Conservation (phyloP, 768 basidiomycete genomes). For the Naganishia kalamii region DNA sequence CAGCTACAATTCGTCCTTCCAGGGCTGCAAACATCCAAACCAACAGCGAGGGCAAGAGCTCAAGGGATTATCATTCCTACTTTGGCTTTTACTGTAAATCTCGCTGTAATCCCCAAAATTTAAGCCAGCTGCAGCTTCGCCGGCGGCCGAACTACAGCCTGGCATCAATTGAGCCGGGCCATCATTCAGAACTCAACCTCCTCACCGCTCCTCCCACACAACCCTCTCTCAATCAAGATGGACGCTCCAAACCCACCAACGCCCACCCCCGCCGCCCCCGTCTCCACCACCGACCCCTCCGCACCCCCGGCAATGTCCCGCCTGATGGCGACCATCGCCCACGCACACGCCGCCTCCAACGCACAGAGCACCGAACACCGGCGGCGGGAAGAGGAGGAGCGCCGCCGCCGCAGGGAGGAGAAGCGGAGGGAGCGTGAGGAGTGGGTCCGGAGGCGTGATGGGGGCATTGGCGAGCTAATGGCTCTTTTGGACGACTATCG, state of each 20-base stretch:
- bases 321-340: not conserved
- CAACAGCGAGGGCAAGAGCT: too few species aligned
- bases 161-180: too few species aligned
- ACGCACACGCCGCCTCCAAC: slow-evolving; percentile 8
- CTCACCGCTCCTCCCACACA: too few species aligned
- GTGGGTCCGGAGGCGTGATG: slow-evolving; percentile 65
- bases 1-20: too few species aligned
- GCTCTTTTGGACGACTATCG: slow-evolving; percentile 95
- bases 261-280: not conserved
- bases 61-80: too few species aligned
- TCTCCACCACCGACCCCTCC: not conserved
- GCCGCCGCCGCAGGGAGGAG: not conserved
- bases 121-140: too few species aligned
- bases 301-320: not conserved
- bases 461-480: slow-evolving; percentile 85
- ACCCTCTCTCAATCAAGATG: not conserved
- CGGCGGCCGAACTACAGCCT: too few species aligned
- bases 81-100: too few species aligned
- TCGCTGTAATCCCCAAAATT: too few species aligned
- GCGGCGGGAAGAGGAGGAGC: not conserved
- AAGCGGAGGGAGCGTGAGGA: slow-evolving; percentile 19
- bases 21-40: too few species aligned
- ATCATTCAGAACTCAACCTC: too few species aligned
- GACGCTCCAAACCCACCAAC: not conserved
- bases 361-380: not conserved